phyloP scores from a whole-genome alignment of 2,329 filamentous ascomycete species.

The Berkeleyomyces basicola region DNA sequence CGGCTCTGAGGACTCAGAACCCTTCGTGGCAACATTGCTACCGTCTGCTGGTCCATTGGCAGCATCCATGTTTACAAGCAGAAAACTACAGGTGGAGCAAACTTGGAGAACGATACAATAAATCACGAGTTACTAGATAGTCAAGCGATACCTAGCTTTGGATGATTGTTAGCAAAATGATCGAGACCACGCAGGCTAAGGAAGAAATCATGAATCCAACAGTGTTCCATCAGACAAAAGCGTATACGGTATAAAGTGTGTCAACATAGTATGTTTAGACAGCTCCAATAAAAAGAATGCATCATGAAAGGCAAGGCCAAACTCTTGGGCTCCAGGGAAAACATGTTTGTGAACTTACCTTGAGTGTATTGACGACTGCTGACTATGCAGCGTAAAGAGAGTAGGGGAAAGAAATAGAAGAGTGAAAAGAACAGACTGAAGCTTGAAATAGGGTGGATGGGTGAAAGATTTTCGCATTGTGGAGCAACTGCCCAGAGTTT shows the following conservation, averaged over 20 bases:
- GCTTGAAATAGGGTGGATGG: background rate
- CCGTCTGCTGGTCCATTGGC: constrained; percentile 1
- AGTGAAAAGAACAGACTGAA: background rate
- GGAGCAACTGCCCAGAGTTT: background rate
- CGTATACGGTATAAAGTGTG: constrained; percentile 40
- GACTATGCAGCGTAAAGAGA: background rate
- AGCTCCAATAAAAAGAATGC: constrained; percentile 54
- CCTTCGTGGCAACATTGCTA: constrained; percentile 23
- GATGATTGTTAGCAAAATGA: constrained; percentile 5
- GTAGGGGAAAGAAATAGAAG: background rate
- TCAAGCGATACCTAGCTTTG: background rate
- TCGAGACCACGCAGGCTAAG: constrained; percentile 14
- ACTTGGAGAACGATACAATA: constrained; percentile 1
- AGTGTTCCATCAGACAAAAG: constrained; percentile 24
- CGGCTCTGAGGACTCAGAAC: constrained; percentile 22
- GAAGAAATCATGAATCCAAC: background rate
- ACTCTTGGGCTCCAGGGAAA: background rate
- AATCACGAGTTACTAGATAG: constrained; percentile 7
- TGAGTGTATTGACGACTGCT: background rate
- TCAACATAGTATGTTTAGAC: constrained; percentile 50
- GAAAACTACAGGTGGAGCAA: constrained; percentile 13
- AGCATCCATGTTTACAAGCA: background rate
- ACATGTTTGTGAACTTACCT: background rate
- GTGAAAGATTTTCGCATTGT: constrained; percentile 6
- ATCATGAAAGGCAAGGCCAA: constrained; percentile 25